Evolutionary conservation across 768 basidiomycete species (phyloP), one percentile per base, ranked within the genome.

Genomic region (Ramaria sp.): DNA sequence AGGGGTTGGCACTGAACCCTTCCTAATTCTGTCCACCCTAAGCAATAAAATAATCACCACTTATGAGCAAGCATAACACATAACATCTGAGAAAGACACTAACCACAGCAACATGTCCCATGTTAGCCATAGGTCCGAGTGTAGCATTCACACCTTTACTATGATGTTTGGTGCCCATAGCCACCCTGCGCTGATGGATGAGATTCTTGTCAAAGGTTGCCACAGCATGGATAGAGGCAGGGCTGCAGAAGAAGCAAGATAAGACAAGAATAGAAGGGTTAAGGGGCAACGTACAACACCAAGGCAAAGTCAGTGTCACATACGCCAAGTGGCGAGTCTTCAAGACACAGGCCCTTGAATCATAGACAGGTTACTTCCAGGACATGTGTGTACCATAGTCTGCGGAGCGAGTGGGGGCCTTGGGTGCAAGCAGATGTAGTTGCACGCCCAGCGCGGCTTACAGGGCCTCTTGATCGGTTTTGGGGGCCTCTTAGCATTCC

Each of bases 1-100:
- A 95, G 0, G 93, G 93, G 67, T 96, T 93, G 11, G 80, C 90
- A 30, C 92, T 91, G 58, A 92, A 93, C 17, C 90, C 91, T 74
- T 95, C 93, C 89, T 90, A 95, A 68, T 93, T 91, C 27, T 92
- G 75, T 17, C 93, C 93, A 7, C 86, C 90, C 33, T 34, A 11
- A 5, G 11, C 33, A 34, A 34, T 11, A 34, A 5, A 34, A 34
- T 11, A 15, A 53, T 39, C 7, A 60, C n/a, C n/a, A 53, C 42
- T 57, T 27, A 6, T 45, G 13, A n/a, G n/a, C 19, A 37, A 17
- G 10, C 11, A 38, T 51, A 24, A 45, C 30, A 31, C 31, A 19
- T 42, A 1, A n/a, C n/a, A n/a, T n/a, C n/a, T n/a, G n/a, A n/a
- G n/a, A n/a, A 11, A 11, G 33, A 11, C 11, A 34, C 33, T 34